Conservation (phyloP, 352 stramenopile genomes). For the Phytophthora cryptogea region DNA sequence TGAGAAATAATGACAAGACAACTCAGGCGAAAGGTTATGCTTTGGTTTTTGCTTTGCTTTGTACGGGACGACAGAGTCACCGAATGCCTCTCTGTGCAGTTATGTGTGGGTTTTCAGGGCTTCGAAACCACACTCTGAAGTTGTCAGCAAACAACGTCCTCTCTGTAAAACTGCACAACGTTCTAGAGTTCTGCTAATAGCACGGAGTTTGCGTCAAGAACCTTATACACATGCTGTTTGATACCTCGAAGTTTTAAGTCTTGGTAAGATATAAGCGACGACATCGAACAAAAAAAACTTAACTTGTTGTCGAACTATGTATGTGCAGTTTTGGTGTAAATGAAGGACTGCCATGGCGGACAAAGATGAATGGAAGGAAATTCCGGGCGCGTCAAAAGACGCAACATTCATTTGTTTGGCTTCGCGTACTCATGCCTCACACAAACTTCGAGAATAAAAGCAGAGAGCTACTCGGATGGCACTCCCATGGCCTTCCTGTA, state of each 20-base stretch:
- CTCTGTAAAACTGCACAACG: background rate
- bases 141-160: background rate
- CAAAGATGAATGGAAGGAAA: background rate
- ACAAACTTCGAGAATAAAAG: conserved; percentile 3
- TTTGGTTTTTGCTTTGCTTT: background rate
- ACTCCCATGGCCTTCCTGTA: background rate
- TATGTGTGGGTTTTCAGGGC: no score
- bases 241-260: no score
- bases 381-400: conserved; percentile 2
- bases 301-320: no score
- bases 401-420: conserved; percentile 13
- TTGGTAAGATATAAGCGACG: no score
- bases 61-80: background rate
- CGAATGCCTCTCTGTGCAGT: no score
- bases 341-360: no score
- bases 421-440: conserved; percentile 16
- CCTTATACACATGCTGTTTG: no score
- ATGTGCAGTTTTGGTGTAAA: no score
- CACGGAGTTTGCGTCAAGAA: no score
- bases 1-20: conserved; percentile 8
- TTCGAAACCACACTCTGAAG: no score
- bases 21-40: background rate
- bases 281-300: no score
- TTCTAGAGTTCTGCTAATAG: no score
- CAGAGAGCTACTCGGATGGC: background rate